These are phyloP conservation scores for Vaucheria bursata DNA, from an alignment of 352 stramenopile genomes.

Conservation along the genomic window DNA sequence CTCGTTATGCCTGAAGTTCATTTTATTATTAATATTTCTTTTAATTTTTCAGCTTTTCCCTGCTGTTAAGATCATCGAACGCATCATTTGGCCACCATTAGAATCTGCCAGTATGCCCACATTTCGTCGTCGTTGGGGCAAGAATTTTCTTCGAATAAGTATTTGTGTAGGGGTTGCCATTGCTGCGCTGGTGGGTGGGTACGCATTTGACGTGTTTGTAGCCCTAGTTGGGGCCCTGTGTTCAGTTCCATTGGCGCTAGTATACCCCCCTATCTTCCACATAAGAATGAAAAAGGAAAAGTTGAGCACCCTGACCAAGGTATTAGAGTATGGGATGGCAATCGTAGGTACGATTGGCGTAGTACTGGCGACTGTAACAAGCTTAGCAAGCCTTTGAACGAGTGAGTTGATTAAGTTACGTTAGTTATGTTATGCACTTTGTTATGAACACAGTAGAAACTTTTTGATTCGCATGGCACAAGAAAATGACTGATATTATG, in stretches of 20 bases:
- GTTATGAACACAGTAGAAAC: too few species aligned
- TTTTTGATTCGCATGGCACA: too few species aligned
- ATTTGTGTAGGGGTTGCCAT: neutral
- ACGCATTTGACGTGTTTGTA: constrained; percentile 38
- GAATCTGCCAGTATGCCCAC: neutral
- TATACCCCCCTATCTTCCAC: constrained; percentile 41
- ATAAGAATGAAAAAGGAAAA: too few species aligned
- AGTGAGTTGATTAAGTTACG: too few species aligned
- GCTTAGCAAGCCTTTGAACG: too few species aligned
- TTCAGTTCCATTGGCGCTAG: constrained; percentile 27
- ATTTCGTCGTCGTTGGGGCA: constrained; percentile 24
- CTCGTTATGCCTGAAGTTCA: too few species aligned
- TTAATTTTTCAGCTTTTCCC: too few species aligned
- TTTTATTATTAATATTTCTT: too few species aligned
- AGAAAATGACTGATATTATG: too few species aligned
- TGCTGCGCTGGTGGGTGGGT: constrained; percentile 6
- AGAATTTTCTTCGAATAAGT: neutral
- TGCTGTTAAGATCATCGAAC: constrained; percentile 22
- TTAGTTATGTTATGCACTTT: too few species aligned
- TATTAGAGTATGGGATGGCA: neutral
- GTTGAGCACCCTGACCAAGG: constrained; percentile 17
- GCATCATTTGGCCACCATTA: neutral
- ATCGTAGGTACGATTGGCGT: neutral
- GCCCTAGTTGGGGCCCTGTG: constrained; percentile 31
- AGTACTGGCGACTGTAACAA: neutral